Base-by-base conservation (phyloP, 2,329 filamentous ascomycete genomes). In the Monosporascus sp. region DNA sequence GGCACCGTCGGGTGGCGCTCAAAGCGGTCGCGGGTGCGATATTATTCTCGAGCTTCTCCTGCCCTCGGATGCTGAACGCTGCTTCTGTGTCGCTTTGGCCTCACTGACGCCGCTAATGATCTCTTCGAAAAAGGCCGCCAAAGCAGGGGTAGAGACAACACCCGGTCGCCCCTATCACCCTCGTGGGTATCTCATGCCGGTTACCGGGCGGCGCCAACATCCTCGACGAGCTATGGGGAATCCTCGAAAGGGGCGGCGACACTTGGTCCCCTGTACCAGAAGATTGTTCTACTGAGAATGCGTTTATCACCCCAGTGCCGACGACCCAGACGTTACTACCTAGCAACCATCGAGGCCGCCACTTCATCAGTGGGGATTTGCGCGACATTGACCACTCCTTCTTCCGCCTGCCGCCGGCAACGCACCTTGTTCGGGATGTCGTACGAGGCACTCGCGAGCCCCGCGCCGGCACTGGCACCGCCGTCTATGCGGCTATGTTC, bases 81-180 rank as follows among this genome's bases (percentile, higher is more conserved):
- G 59, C 46, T 27, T 64, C 61, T 8, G 60, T 62, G 3, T 54
- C 46, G 5, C 31, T 1, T 45, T 46, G 3, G 44, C 24, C 27
- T 57, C 47, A 5, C 62, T 50, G 5, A 56, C 25, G 15, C 55
- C 54, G 3, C 59, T 55, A 3, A 49, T 47, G 2, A 56, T 47
- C 18, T 62, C 48, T 0, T 67, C 63, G 14, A 70, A 64, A 1
- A 60, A 56, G 0, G 59, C 54, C 54, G 0, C 68, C 66, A 1
- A 57, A 24, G 6, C 53, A 48, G 2, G 65, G 68, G 50, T 70
- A 45, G 42, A 31, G 42, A 27, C 42, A 45, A 27, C 11, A 18
- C 11, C 24, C 42, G 15, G 24, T 45, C 11, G 20, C 24, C 7
- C 51, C 53, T 17, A 47, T 57, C 18, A 50, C 55, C 24, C 34